Conservation (phyloP, 2,329 filamentous ascomycete genomes). For the Hymenoscyphus fraxineus region DNA sequence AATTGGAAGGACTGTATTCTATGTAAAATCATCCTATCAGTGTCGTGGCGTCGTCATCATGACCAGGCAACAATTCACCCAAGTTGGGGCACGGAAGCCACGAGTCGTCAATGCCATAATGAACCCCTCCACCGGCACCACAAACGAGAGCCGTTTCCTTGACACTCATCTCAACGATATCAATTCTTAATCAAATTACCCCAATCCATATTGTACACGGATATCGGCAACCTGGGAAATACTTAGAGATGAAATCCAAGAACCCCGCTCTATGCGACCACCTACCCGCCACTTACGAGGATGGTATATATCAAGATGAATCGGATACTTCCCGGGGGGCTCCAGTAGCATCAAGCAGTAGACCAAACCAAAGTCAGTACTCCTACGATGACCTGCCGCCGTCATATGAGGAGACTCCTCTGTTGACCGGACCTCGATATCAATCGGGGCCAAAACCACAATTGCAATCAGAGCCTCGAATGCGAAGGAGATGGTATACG, state of each 20-base stretch:
- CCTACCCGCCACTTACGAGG: constrained; percentile 5
- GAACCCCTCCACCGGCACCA: too few species aligned
- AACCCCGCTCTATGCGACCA: constrained; percentile 9
- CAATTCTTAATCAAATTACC: not conserved
- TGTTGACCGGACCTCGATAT: not conserved
- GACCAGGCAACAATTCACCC: too few species aligned
- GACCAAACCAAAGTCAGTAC: not conserved
- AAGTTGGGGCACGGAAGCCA: too few species aligned
- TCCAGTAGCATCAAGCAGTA: not conserved
- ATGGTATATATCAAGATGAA: constrained; percentile 10
- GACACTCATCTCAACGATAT: not conserved
- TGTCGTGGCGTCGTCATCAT: too few species aligned
- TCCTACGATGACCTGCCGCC: constrained; percentile 21
- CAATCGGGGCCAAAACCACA: not conserved
- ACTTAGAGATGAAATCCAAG: constrained; percentile 6
- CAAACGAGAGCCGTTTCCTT: not conserved
- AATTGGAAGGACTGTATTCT: too few species aligned
- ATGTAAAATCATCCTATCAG: too few species aligned
- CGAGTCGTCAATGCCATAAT: too few species aligned
- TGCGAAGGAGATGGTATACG: constrained; percentile 6
- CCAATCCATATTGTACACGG: not conserved
- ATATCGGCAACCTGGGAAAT: not conserved
- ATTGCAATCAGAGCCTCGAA: not conserved
- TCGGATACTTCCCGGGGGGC: not conserved
- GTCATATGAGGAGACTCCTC: constrained; percentile 16